These are phyloP conservation scores for Ustulina deusta DNA, from an alignment of 2,329 filamentous ascomycete genomes.

Conservation along the genomic window DNA sequence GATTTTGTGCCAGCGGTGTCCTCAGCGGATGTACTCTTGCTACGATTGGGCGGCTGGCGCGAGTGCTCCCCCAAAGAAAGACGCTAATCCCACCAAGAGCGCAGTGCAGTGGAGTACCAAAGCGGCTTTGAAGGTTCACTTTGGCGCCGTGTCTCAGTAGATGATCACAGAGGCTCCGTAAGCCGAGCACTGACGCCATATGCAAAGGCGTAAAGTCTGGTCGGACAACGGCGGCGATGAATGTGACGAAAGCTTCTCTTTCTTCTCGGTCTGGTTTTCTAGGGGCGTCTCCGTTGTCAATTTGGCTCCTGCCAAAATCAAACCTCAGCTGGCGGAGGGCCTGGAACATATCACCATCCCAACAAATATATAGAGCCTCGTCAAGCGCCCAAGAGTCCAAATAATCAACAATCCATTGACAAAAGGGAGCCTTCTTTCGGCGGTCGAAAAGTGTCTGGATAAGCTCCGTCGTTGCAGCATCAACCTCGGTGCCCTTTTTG, in stretches of 20 bases:
- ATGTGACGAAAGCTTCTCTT: background rate
- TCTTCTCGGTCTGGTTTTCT: background rate
- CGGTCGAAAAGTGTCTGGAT: background rate
- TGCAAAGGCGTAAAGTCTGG: conserved; percentile 28
- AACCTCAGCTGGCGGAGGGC: too few relatives aligned
- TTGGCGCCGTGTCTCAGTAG: conserved; percentile 11
- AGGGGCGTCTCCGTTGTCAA: too few relatives aligned
- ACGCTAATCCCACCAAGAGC: conserved; percentile 2
- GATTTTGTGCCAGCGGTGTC: background rate
- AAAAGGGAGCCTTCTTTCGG: background rate
- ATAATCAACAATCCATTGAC: conserved; percentile 13
- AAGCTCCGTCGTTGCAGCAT: conserved; percentile 4
- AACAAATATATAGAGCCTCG: background rate
- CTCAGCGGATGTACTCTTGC: background rate
- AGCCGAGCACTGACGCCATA: conserved; percentile 21
- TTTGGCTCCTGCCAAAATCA: too few relatives aligned
- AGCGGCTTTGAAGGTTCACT: conserved; percentile 24
- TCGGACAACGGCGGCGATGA: conserved; percentile 5
- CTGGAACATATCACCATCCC: background rate
- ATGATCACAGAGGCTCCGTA: conserved; percentile 6
- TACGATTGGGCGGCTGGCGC: background rate
- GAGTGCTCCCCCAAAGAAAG: background rate
- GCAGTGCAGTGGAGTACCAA: conserved; percentile 22
- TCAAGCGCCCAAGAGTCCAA: background rate
- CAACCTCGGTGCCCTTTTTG: background rate